Base-by-base conservation (phyloP, 2,329 filamentous ascomycete species). In the Tolypocladium nubicola region DNA sequence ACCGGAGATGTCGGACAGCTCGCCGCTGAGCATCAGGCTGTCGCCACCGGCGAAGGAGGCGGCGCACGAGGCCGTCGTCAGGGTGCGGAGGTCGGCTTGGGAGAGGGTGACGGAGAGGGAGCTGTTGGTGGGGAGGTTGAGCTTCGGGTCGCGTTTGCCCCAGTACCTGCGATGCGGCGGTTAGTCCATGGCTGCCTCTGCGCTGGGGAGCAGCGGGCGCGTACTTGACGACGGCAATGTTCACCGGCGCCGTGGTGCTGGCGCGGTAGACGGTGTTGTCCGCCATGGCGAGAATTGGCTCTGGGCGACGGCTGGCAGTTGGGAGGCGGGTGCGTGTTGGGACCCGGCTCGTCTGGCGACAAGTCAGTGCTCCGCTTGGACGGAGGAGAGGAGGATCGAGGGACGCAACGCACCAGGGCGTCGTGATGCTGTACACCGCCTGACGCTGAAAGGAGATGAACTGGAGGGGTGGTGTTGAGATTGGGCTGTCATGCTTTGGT, bases 101-200 rank as follows among this genome's bases (percentile, higher is more conserved):
- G 91, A 94, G 67, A 99, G 88, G 57, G 94, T 99, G 58, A 99
- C 93, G 61, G 90, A 96, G 69, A 99, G 86, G 63, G 94, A 99
- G 63, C 90, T 96, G 79, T 99, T 99, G 70, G 94, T 97, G 40
- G 94, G 94, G 57, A 97, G 88, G 75, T 99, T 99, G 67, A 97
- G 84, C 71, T 89, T 90, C 55, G 89, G 76, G 74, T 97, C 92
- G 61, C 94, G 89, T 78, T 99, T 99, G 66, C 95, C 94, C 94
- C 95, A 99, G 83, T 99, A 82, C 62, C 79, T 67, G 26, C n/a
- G 38, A n/a, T 3, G 14, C 13, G 21, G 11, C 30, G 10, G 23
- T 52, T 33, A 52, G 55, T 16, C 26, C 30, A 23, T 4, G 3
- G 3, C 43, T 2, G 41, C 35, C 43, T 40, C 26, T 59, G 54